Evolutionary conservation across 2,329 filamentous ascomycete genomes (phyloP).

Genomic region (Cadophora gregata): DNA sequence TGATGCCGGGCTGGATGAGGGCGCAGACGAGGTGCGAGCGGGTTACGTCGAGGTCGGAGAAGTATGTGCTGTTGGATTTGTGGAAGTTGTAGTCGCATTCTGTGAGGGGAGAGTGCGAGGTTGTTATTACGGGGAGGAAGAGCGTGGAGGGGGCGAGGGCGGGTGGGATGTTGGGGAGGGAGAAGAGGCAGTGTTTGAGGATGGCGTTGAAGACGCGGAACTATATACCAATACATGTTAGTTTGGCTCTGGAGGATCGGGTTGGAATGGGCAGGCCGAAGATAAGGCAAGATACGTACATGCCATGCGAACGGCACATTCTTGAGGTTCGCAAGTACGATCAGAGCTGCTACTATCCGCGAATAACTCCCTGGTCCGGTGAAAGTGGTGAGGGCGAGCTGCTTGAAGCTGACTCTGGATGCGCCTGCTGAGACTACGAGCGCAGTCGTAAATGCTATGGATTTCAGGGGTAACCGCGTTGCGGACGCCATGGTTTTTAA

Average conservation of each 20-base stretch:
- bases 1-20: conserved; percentile 65
- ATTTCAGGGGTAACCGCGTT: conserved; percentile 40
- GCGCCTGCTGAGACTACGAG: conserved; percentile 33
- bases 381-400: conserved; percentile 33
- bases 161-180: conserved; percentile 46
- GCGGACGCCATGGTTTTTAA: conserved; percentile 43
- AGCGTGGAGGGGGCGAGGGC: conserved; percentile 48
- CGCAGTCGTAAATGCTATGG: conserved; percentile 36
- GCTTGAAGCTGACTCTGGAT: conserved; percentile 36
- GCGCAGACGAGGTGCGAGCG: conserved; percentile 81
- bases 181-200: conserved; percentile 51
- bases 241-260: background rate
- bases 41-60: conserved; percentile 72
- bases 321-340: conserved; percentile 61
- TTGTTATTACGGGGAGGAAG: conserved; percentile 66
- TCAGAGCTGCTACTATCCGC: conserved; percentile 43
- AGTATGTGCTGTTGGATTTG: conserved; percentile 75
- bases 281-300: conserved; percentile 47
- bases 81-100: conserved; percentile 78
- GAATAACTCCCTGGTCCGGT: conserved; percentile 44
- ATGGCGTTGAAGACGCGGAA: conserved; percentile 55
- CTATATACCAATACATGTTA: conserved; percentile 38
- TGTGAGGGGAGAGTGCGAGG: conserved; percentile 61
- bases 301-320: conserved; percentile 65
- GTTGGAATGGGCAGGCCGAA: background rate